Evolutionary conservation across 2,329 filamentous ascomycete species (phyloP), one percentile per base, ranked within the genome.

Genomic region (Seiridium unicorne): DNA sequence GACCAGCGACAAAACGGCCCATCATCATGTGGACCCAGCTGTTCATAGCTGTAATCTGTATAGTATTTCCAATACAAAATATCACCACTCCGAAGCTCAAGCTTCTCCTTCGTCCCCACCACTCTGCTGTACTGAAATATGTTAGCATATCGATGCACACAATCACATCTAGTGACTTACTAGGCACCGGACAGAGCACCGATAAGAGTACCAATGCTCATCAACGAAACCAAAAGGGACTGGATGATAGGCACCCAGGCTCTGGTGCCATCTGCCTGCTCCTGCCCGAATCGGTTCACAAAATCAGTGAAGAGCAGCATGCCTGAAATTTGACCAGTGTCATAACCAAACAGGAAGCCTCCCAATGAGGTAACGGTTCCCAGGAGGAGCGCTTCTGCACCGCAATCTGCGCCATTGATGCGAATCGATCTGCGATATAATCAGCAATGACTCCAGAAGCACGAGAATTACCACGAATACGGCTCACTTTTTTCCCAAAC

Each of bases 1-100:
- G 77, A 68, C 89, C 89, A 42, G 87, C 86, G 35, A 89, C 77
- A 75, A 87, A 86, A 62, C 89, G 81, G 38, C 88, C 89, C 64
- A 88, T 78, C 72, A 84, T 86, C 63, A 89, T 76, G 68, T 90
- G 88, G 64, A 88, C 81, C 88, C 88, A 91, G 46, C 75, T 77
- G 31, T 76, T 66, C 57, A 75, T 74, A 4, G 85, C 83, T 0
- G 86, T 80, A 66, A 91, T 86, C 70, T 91, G 88, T 44, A 90
- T 80, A 60, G 88, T 77, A 66, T 88, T 42, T 8, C 38, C 38
- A 87, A 89, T 70, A 64, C 83, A 81, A 74, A 88, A 89, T 60
- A 90, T 71, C 44, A 82, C 67, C 42, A 83, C 80, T 70, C 78
- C 79, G 58, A 83, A 77, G 13, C 77, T 78, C 69, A 87, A 75